Percentiles rank a stretch among this genome's conserved stretches.
Conservation (phyloP, 2,329 filamentous ascomycete species). For the Xylaria sp. region DNA sequence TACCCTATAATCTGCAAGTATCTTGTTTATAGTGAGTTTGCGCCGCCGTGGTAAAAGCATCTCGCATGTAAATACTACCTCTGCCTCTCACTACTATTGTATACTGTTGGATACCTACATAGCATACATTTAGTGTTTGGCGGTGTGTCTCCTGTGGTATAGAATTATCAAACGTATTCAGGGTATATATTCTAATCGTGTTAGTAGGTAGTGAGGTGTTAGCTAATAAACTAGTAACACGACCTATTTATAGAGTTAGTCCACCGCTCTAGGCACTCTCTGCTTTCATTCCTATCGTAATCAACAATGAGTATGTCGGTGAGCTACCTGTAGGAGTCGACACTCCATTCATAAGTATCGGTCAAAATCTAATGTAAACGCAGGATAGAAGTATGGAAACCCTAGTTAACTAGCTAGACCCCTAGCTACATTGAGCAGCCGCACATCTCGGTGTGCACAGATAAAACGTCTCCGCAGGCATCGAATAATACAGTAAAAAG, state of each 20-base stretch:
- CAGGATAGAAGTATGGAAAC: neutral
- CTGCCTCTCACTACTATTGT: too few species aligned
- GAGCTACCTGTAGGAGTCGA: neutral
- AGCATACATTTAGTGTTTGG: neutral
- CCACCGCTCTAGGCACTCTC: too few species aligned
- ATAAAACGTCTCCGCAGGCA: neutral
- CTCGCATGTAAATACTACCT: neutral
- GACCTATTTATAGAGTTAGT: too few species aligned
- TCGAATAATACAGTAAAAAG: constrained; percentile 1
- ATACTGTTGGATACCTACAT: neutral
- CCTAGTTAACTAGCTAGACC: neutral
- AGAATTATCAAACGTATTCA: too few species aligned
- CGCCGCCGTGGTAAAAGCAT: neutral
- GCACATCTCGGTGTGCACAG: neutral
- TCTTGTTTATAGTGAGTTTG: neutral
- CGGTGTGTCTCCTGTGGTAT: neutral
- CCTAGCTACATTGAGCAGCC: neutral
- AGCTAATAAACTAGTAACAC: too few species aligned
- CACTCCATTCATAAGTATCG: neutral
- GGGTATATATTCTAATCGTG: neutral
- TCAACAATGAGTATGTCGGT: neutral
- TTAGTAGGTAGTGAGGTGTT: too few species aligned
- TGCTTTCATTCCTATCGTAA: neutral
- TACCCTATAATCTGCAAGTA: neutral
- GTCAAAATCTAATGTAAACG: neutral